Evolutionary conservation across 306 rosid genomes (phyloP).

Genomic region (Rosa chinensis): DNA sequence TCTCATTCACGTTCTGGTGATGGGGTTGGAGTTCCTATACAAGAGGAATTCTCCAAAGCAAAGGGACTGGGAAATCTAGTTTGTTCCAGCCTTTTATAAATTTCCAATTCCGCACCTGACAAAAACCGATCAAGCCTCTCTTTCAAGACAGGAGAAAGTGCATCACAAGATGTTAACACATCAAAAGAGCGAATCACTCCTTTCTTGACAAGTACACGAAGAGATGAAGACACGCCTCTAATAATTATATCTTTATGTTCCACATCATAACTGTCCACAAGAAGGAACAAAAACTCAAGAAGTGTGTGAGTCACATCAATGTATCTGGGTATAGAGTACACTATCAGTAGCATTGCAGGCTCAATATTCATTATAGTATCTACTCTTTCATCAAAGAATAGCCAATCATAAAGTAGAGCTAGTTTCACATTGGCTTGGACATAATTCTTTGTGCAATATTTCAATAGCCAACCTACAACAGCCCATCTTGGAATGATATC

Average conservation of each 20-base stretch:
- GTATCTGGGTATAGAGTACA: constrained; percentile 62
- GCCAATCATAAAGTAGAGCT: constrained; percentile 93
- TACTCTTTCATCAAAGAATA: constrained; percentile 58
- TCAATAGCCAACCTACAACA: constrained; percentile 80
- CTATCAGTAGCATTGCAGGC: constrained; percentile 79
- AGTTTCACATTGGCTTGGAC: constrained; percentile 57
- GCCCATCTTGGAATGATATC: constrained; percentile 87
- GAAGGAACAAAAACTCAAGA: constrained; percentile 68
- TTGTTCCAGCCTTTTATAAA: background rate
- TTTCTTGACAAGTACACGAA: constrained; percentile 42
- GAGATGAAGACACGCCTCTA: constrained; percentile 62
- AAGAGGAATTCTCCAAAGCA: constrained; percentile 10
- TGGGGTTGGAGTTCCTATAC: constrained; percentile 7
- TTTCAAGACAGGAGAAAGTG: constrained; percentile 43
- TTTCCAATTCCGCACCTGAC: background rate
- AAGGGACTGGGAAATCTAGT: background rate
- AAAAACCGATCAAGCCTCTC: constrained; percentile 31
- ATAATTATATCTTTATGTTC: constrained; percentile 44
- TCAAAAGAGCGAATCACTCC: constrained; percentile 61
- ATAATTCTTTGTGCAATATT: constrained; percentile 46
- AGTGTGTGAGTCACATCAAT: constrained; percentile 58
- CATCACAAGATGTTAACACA: constrained; percentile 50
- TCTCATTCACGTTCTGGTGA: constrained; percentile 1
- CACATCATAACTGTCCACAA: constrained; percentile 69
- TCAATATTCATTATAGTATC: constrained; percentile 86